Evolutionary conservation across 139 green algal genomes (phyloP).

Genomic region (Closterium sp.): DNA sequence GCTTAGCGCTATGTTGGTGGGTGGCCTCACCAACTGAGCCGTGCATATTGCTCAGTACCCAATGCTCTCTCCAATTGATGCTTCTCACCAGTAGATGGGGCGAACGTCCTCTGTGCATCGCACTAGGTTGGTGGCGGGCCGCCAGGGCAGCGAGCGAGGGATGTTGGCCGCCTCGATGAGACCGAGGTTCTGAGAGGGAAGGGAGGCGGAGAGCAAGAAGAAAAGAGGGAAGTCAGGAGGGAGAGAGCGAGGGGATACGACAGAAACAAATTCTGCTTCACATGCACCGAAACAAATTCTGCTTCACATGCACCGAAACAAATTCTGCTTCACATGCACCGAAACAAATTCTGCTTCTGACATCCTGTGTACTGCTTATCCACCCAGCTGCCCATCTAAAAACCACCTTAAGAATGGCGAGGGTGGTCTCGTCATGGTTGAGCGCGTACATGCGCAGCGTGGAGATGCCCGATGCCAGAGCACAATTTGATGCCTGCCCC

Average conservation of each 20-base stretch:
- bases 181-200: conserved; percentile 8
- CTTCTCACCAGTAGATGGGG: conserved; percentile 73
- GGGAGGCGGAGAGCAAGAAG: neutral
- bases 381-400: too few relatives aligned
- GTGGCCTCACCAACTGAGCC: too few relatives aligned
- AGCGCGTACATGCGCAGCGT: conserved; percentile 96
- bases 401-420: conserved; percentile 73
- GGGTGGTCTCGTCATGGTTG: conserved; percentile 77
- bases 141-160: conserved; percentile 60
- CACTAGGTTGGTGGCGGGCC: conserved; percentile 49
- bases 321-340: too few relatives aligned
- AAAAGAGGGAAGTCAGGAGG: too few relatives aligned
- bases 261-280: too few relatives aligned
- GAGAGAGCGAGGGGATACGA: neutral
- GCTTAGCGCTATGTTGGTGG: conserved; percentile 52
- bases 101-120: conserved; percentile 69
- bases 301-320: too few relatives aligned
- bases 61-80: too few relatives aligned
- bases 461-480: conserved; percentile 66
- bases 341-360: too few relatives aligned
- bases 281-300: too few relatives aligned
- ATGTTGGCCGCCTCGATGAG: conserved; percentile 38
- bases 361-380: too few relatives aligned
- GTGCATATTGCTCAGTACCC: too few relatives aligned
- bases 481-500: too few relatives aligned